These are phyloP conservation scores for Bipolaris zeicola DNA, from an alignment of 2,329 filamentous ascomycete genomes.

Conservation along the genomic window DNA sequence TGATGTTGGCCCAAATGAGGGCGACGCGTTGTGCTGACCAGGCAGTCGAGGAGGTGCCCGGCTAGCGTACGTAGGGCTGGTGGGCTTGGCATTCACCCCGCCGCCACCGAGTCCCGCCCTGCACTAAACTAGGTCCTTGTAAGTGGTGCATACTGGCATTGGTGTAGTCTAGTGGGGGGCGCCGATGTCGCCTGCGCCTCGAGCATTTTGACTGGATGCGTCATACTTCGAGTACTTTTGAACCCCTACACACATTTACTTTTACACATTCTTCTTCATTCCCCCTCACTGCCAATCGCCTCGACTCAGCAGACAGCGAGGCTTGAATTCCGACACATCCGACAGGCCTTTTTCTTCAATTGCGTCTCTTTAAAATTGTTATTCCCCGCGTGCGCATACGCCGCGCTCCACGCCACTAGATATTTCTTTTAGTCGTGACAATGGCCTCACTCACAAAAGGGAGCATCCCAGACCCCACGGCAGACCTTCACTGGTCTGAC, in stretches of 20 bases:
- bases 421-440: slow-evolving; percentile 17
- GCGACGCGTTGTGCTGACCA: slow-evolving; percentile 24
- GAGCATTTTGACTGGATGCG: slow-evolving; percentile 26
- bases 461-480: slow-evolving; percentile 66
- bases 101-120: neutral
- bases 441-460: slow-evolving; percentile 34
- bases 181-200: slow-evolving; percentile 42
- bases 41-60: slow-evolving; percentile 9
- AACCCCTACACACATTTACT: neutral
- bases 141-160: too few relatives aligned
- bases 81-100: slow-evolving; percentile 13
- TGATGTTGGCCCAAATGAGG: neutral
- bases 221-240: slow-evolving; percentile 20
- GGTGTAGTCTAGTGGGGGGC: slow-evolving; percentile 22
- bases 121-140: too few relatives aligned
- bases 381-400: slow-evolving; percentile 13
- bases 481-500: slow-evolving; percentile 69
- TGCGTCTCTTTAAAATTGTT: slow-evolving; percentile 1
- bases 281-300: neutral
- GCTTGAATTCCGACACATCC: neutral
- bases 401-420: slow-evolving; percentile 19
- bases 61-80: slow-evolving; percentile 31
- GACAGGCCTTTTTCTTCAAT: neutral
- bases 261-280: neutral
- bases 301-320: neutral